phyloP scores from a whole-genome alignment of 345 rosid genomes.

The Leavenworthia alabamica region DNA sequence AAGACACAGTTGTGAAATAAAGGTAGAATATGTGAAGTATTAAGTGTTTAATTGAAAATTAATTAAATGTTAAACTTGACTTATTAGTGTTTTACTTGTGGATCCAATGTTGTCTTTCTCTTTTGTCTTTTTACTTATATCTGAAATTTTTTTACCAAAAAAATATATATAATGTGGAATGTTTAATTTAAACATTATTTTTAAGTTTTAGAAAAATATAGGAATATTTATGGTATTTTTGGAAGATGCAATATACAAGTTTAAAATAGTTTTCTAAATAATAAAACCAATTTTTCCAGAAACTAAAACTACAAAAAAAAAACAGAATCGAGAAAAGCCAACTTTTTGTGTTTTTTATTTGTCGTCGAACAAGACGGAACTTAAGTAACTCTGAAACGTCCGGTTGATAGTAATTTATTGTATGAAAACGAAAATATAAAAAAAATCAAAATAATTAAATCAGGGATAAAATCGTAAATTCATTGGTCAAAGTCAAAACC shows the following conservation, averaged over 20 bases:
- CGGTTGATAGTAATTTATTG: neutral
- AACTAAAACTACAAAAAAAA: neutral
- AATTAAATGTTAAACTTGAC: neutral
- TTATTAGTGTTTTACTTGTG: slow-evolving; percentile 18
- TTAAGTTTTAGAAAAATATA: neutral
- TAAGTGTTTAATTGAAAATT: neutral
- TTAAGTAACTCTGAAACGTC: slow-evolving; percentile 1
- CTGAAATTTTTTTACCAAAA: too few relatives aligned
- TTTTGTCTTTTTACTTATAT: slow-evolving; percentile 1
- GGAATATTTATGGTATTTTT: neutral
- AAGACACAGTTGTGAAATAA: slow-evolving; percentile 42
- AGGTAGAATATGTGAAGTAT: neutral
- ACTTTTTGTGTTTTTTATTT: neutral
- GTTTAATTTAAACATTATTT: neutral
- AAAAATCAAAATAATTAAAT: neutral
- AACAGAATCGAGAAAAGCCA: neutral
- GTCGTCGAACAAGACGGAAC: neutral
- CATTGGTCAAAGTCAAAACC: slow-evolving; percentile 28
- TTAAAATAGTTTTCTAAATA: neutral
- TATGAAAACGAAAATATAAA: neutral
- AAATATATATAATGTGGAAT: neutral
- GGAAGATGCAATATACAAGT: neutral
- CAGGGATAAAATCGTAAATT: slow-evolving; percentile 17
- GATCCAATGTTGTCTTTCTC: slow-evolving; percentile 37
- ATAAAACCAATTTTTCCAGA: neutral